Conservation (phyloP, 2,329 filamentous ascomycete genomes). For the Bisporella sp. region DNA sequence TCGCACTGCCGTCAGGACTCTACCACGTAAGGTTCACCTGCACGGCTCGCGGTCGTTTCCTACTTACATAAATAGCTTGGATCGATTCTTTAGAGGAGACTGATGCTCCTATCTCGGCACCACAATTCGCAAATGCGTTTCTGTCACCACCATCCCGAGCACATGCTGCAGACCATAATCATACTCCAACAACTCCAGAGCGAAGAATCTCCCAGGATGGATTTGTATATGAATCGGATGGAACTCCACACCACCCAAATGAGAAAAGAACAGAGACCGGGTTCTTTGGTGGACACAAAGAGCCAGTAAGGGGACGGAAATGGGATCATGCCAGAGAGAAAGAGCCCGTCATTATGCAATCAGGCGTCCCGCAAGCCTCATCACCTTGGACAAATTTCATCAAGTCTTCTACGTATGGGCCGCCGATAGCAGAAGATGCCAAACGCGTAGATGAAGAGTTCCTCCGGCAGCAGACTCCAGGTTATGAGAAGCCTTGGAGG, state of each 20-base stretch:
- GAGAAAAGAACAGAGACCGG: slow-evolving; percentile 22
- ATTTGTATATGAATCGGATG: slow-evolving; percentile 23
- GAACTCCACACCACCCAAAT: slow-evolving; percentile 8
- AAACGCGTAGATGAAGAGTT: slow-evolving; percentile 22
- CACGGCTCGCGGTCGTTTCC: slow-evolving; percentile 8
- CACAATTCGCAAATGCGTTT: slow-evolving; percentile 14
- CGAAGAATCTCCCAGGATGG: slow-evolving; percentile 26
- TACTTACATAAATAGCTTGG: slow-evolving; percentile 21
- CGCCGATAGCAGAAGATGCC: slow-evolving; percentile 17
- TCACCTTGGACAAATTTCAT: slow-evolving; percentile 25
- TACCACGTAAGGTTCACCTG: slow-evolving; percentile 21
- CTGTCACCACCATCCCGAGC: slow-evolving; percentile 19
- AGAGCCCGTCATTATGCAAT: slow-evolving; percentile 27
- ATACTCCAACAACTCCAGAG: slow-evolving; percentile 12
- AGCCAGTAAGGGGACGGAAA: slow-evolving; percentile 27
- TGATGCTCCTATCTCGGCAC: slow-evolving; percentile 11
- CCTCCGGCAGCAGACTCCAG: slow-evolving; percentile 24
- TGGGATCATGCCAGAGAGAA: slow-evolving; percentile 28
- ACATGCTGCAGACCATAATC: slow-evolving; percentile 24
- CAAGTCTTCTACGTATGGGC: slow-evolving; percentile 26
- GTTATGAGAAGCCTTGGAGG: slow-evolving; percentile 28
- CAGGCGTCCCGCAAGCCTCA: slow-evolving; percentile 11
- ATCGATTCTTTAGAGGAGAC: slow-evolving; percentile 25
- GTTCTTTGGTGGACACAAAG: slow-evolving; percentile 25
- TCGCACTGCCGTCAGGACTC: slow-evolving; percentile 21